Evolutionary conservation across 1,139 yeast species (phyloP).

Genomic region (Magnusiomyces sp.): DNA sequence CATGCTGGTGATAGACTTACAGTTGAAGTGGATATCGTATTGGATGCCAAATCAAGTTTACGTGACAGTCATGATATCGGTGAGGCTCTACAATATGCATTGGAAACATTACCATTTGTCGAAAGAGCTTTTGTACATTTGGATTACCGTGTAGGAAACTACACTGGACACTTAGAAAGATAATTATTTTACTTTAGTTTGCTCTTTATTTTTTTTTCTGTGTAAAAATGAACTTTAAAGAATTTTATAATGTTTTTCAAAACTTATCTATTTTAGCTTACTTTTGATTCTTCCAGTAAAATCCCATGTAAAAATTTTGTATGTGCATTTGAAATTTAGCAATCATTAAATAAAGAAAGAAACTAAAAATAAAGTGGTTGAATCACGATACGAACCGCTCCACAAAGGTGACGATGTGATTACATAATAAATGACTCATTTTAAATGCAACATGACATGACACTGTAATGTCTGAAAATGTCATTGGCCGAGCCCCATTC

Average conservation of each 20-base stretch:
- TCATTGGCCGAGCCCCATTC: too few relatives aligned
- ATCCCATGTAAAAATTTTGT: too few relatives aligned
- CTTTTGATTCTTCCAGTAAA: not conserved
- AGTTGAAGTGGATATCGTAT: conserved; percentile 68
- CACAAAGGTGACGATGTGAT: too few relatives aligned
- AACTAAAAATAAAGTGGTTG: too few relatives aligned
- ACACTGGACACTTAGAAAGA: conserved; percentile 30
- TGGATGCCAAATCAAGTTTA: conserved; percentile 45
- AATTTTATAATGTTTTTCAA: conserved; percentile 9
- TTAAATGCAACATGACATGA: too few relatives aligned
- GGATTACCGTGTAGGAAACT: conserved; percentile 45
- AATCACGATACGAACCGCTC: too few relatives aligned
- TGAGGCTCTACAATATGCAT: conserved; percentile 71
- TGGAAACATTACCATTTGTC: conserved; percentile 67
- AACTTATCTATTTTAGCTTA: conserved; percentile 20
- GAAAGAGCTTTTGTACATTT: conserved; percentile 78
- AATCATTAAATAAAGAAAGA: too few relatives aligned
- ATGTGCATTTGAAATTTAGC: too few relatives aligned
- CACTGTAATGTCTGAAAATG: too few relatives aligned
- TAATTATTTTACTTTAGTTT: conserved; percentile 7
- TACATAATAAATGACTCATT: too few relatives aligned
- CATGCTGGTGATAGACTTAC: conserved; percentile 72
- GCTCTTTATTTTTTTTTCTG: conserved; percentile 8
- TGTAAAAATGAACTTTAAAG: conserved; percentile 9
- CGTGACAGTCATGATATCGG: conserved; percentile 75